Conservation (phyloP, 2,329 filamentous ascomycete species). For the Hypoxylon sp. region DNA sequence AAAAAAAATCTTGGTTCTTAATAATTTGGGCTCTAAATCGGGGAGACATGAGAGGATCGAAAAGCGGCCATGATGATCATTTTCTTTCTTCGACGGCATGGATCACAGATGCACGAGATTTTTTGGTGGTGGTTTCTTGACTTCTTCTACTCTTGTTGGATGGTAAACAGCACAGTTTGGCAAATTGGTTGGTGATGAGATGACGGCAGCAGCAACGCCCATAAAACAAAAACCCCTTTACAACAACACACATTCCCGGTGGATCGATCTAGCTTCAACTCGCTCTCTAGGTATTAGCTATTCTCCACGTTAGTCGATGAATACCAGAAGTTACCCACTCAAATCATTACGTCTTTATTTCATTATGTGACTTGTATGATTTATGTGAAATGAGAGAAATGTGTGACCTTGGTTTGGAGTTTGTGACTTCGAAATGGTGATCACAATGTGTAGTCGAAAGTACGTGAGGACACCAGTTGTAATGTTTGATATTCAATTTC, state of each 20-base stretch:
- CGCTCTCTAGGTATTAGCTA: constrained; percentile 77
- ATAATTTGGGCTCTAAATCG: constrained; percentile 46
- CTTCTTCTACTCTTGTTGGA: constrained; percentile 49
- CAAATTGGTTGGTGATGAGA: constrained; percentile 37
- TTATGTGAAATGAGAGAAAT: background rate
- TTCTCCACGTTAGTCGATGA: constrained; percentile 60
- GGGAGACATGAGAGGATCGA: constrained; percentile 45
- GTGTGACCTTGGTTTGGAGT: no score
- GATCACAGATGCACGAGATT: constrained; percentile 36
- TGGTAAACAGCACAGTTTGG: constrained; percentile 51
- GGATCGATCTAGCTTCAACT: constrained; percentile 63
- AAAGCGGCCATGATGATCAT: background rate
- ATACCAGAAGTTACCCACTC: constrained; percentile 80
- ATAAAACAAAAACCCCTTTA: constrained; percentile 5
- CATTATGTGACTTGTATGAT: constrained; percentile 18
- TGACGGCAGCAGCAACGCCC: constrained; percentile 50
- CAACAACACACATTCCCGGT: constrained; percentile 42
- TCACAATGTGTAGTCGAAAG: no score
- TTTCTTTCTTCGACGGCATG: constrained; percentile 10
- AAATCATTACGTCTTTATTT: constrained; percentile 46
- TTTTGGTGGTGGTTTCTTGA: constrained; percentile 3
- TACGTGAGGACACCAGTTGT: no score
- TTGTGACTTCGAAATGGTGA: no score
- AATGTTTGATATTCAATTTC: background rate
- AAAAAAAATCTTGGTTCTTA: constrained; percentile 48